A percentile compares a stretch with the other conserved stretches of the same genome.
Evolutionary conservation across 305 asterid species (phyloP).

Genomic region (Plantago lanceolata): DNA sequence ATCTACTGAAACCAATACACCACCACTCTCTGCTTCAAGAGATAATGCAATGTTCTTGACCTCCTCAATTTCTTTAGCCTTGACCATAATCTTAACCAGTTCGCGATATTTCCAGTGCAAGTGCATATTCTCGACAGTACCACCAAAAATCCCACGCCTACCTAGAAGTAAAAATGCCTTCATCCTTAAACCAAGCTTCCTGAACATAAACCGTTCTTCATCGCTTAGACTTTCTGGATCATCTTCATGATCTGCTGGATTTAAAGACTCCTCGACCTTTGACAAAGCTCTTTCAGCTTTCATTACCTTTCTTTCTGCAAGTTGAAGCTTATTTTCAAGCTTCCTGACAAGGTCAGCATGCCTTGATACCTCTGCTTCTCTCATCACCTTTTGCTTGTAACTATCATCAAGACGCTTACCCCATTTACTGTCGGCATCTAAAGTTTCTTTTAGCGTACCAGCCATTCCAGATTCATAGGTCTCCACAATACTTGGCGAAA

Average conservation of each 20-base stretch:
- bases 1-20: constrained; percentile 82
- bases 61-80: constrained; percentile 65
- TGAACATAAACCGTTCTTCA: constrained; percentile 94
- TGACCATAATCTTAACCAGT: constrained; percentile 75
- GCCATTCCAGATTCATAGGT: constrained; percentile 46
- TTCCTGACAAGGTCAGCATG: constrained; percentile 74
- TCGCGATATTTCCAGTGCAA: constrained; percentile 97
- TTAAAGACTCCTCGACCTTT: constrained; percentile 71
- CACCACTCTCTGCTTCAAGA: constrained; percentile 97
- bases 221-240: constrained; percentile 73
- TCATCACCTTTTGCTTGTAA: constrained; percentile 61
- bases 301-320: constrained; percentile 61
- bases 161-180: constrained; percentile 94
- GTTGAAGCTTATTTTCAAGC: constrained; percentile 72
- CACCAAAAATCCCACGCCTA: constrained; percentile 94
- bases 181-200: constrained; percentile 96
- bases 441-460: constrained; percentile 84
- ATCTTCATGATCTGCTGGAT: constrained; percentile 59
- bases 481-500: constrained; percentile 32
- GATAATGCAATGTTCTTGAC: constrained; percentile 74
- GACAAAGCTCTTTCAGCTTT: constrained; percentile 76
- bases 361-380: constrained; percentile 66
- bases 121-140: constrained; percentile 99
- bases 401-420: constrained; percentile 59
- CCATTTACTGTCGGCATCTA: constrained; percentile 82